phyloP scores from a whole-genome alignment of 768 basidiomycete genomes.

The Phaffia australis region DNA sequence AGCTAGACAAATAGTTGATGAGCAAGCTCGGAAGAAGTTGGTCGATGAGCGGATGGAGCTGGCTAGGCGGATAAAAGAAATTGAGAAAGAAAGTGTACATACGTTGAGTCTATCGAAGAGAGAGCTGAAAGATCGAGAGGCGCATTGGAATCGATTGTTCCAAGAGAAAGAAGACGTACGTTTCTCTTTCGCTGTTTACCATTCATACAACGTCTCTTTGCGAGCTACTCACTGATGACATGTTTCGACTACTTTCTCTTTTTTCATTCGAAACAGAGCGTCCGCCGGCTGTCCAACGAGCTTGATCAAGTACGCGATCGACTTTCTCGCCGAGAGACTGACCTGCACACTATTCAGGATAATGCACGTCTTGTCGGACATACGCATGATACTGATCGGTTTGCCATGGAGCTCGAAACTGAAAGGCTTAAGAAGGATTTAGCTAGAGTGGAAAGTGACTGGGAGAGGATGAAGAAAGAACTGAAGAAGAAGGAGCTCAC shows the following conservation, averaged over 20 bases:
- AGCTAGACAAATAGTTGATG: background rate
- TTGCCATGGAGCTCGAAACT: conserved; percentile 78
- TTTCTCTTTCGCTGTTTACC: background rate
- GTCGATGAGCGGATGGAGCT: conserved; percentile 45
- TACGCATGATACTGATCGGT: conserved; percentile 66
- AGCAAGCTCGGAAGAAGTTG: conserved; percentile 37
- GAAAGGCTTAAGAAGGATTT: conserved; percentile 78
- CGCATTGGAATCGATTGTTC: conserved; percentile 25
- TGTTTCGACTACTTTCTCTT: background rate
- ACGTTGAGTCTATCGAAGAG: conserved; percentile 18
- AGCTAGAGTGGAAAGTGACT: conserved; percentile 65
- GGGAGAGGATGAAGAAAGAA: conserved; percentile 59
- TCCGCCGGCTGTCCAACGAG: conserved; percentile 31
- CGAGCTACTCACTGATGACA: background rate
- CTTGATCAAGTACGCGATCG: conserved; percentile 39
- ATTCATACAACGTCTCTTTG: background rate
- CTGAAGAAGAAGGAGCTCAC: conserved; percentile 56
- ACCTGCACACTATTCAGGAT: conserved; percentile 60
- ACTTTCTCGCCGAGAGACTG: conserved; percentile 60
- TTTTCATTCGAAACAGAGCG: conserved; percentile 19
- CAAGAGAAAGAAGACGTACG: conserved; percentile 31
- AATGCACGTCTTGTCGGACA: conserved; percentile 70
- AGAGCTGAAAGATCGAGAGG: conserved; percentile 27
- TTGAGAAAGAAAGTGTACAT: conserved; percentile 22
- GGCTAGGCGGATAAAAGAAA: background rate